Evolutionary conservation across 192 early-diverging fungal genomes (phyloP).

Genomic region (Coemansia sp.): DNA sequence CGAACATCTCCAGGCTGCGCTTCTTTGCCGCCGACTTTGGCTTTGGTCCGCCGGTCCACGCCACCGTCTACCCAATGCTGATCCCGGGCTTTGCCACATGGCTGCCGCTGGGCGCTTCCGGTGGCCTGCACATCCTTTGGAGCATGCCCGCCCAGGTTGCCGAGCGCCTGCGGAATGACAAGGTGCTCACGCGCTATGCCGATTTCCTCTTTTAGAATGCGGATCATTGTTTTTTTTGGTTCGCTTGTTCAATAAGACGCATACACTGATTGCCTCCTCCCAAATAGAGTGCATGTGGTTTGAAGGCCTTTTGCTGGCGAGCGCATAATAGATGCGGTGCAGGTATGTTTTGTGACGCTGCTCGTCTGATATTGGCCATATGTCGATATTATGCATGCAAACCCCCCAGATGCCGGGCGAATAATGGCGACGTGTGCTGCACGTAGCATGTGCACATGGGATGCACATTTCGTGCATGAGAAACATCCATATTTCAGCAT

Average conservation of each 20-base stretch:
- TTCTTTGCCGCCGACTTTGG: conserved; percentile 40
- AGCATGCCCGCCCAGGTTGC: conserved; percentile 17
- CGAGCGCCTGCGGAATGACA: conserved; percentile 2
- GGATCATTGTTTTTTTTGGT: too few relatives aligned
- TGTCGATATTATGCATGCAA: background rate
- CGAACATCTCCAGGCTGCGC: conserved; percentile 24
- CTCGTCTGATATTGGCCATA: too few relatives aligned
- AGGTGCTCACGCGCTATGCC: conserved; percentile 19
- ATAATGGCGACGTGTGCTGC: background rate
- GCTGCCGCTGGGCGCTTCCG: conserved; percentile 18
- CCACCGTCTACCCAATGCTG: conserved; percentile 31
- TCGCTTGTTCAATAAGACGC: too few relatives aligned
- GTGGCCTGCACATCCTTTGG: conserved; percentile 40
- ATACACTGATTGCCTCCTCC: too few relatives aligned
- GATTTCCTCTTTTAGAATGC: background rate
- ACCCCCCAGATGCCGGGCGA: background rate
- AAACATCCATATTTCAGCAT: background rate
- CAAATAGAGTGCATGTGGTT: too few relatives aligned
- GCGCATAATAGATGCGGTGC: too few relatives aligned
- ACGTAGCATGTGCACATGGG: background rate
- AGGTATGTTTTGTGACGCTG: too few relatives aligned
- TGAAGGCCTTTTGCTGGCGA: too few relatives aligned
- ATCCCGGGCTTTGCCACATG: conserved; percentile 36
- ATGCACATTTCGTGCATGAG: background rate
- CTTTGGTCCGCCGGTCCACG: conserved; percentile 24